phyloP scores from a whole-genome alignment of 495 filamentous ascomycete genomes.

The Neurospora sp. region DNA sequence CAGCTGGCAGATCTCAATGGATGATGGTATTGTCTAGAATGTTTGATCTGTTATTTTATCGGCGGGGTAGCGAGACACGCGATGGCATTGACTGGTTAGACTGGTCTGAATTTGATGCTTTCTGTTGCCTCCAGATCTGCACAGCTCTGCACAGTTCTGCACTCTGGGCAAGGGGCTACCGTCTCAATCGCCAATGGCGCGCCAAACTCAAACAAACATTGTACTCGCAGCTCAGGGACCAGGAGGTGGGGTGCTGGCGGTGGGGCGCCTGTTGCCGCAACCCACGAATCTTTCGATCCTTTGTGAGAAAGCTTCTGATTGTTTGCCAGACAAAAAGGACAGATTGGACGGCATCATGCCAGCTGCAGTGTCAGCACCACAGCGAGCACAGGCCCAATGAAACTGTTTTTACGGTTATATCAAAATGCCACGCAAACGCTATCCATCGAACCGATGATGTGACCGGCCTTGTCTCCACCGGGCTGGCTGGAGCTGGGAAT shows the following conservation, averaged over 20 bases:
- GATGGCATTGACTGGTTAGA: neutral
- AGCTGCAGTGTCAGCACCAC: neutral
- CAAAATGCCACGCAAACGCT: conserved; percentile 1
- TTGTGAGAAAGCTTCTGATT: neutral
- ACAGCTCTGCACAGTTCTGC: neutral
- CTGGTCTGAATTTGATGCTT: neutral
- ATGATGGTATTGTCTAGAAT: neutral
- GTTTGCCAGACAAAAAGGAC: neutral
- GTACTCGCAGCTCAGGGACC: neutral
- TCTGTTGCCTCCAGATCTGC: neutral
- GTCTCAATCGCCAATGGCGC: neutral
- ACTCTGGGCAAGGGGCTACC: neutral
- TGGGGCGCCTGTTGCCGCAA: neutral
- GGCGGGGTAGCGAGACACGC: neutral
- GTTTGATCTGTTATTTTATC: neutral
- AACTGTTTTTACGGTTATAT: neutral
- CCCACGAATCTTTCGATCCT: neutral
- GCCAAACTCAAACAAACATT: neutral
- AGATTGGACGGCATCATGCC: neutral
- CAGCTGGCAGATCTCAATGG: neutral
- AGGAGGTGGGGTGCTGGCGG: neutral
- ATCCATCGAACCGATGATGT: conserved; percentile 14
- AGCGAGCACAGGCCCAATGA: neutral
- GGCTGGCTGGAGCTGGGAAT: neutral
- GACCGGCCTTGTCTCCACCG: conserved; percentile 7